phyloP scores from a whole-genome alignment of 2,329 filamentous ascomycete species.

The Cladosporium sp. region DNA sequence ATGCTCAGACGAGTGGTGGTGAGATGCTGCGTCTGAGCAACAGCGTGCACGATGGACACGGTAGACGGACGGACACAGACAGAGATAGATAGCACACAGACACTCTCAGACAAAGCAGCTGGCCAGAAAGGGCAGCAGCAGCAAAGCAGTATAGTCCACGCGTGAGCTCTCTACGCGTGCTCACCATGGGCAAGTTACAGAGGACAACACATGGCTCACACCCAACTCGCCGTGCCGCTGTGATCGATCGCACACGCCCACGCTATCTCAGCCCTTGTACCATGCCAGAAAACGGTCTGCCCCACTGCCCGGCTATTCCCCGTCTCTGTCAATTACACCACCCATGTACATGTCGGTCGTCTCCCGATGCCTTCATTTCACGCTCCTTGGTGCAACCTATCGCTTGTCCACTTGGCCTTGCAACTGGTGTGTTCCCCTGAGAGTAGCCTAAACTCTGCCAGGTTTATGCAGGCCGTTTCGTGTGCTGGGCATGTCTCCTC shows the following conservation, averaged over 20 bases:
- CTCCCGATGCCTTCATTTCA: not conserved
- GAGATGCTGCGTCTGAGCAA: not conserved
- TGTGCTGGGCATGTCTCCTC: not conserved
- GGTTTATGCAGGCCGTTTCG: not conserved
- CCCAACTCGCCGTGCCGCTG: not conserved
- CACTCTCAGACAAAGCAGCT: not conserved
- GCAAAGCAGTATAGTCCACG: not conserved
- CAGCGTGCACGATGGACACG: not conserved
- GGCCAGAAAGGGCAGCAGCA: not conserved
- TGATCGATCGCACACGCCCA: not conserved
- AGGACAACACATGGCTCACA: not conserved
- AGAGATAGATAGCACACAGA: not conserved
- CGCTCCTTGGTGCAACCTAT: not conserved
- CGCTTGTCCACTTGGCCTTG: not conserved
- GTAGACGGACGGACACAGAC: not conserved
- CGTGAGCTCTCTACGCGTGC: not conserved
- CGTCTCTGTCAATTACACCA: not conserved
- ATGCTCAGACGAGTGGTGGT: no score
- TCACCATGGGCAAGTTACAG: not conserved
- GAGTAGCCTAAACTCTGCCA: not conserved
- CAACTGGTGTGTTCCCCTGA: not conserved
- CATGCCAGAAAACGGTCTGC: not conserved
- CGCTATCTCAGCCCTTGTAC: constrained; percentile 4
- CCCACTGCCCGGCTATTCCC: constrained; percentile 3
- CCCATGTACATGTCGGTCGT: not conserved